Evolutionary conservation across 1,284 basidiomycete species (phyloP), one percentile per base, ranked within the genome.

Genomic region (Microbotryomycetes sp.): DNA sequence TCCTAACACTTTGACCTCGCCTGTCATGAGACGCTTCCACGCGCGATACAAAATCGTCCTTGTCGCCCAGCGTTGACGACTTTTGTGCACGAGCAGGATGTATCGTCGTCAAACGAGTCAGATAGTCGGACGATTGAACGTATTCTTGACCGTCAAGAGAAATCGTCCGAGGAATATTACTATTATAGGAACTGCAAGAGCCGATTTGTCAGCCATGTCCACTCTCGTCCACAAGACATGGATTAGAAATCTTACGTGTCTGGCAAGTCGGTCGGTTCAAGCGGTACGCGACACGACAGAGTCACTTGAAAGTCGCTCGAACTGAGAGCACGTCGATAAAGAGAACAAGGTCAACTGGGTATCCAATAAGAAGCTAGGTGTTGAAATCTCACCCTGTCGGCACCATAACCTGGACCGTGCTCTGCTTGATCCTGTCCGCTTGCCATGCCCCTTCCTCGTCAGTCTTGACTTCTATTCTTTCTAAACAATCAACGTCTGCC

Each of bases 331-430:
- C n/a, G n/a, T n/a, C n/a, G n/a, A n/a, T n/a, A n/a, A n/a, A n/a
- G n/a, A n/a, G n/a, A n/a, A n/a, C n/a, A n/a, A n/a, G n/a, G n/a
- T n/a, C n/a, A n/a, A n/a, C n/a, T n/a, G n/a, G n/a, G n/a, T n/a
- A n/a, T n/a, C n/a, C n/a, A n/a, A n/a, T n/a, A n/a, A n/a, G n/a
- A n/a, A n/a, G n/a, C n/a, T n/a, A n/a, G n/a, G n/a, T n/a, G 18
- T 41, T 18, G 26, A 31, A 1, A 47, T 27, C 50, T 24, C 18
- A 52, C 50, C 45, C 66, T 30, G 55, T 59, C 29, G 66, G 65
- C 2, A 64, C 56, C 45, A 65, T 50, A 30, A 65, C 4, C 24
- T 60, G 57, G 5, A 56, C 60, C 51, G 11, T 29, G 24, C 29
- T 61, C 58, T 59, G 53, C 48, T 31, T 50, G 13, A 67, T 45